Conservation (phyloP, 192 early-diverging fungal genomes). For the Thamnidium elegans region DNA sequence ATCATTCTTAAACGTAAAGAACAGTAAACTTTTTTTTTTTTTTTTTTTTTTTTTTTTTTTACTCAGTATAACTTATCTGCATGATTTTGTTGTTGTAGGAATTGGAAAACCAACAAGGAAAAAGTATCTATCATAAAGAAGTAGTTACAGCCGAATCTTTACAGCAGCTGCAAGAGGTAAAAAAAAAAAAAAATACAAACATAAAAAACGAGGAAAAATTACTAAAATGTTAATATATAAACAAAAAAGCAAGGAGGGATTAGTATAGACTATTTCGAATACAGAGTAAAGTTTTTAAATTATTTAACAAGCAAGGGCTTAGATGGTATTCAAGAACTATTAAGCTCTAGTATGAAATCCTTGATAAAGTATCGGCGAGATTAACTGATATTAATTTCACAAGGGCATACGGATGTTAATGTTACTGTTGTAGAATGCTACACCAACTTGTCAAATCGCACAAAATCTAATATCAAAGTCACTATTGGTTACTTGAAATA, state of each 20-base stretch:
- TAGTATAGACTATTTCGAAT: slow-evolving; percentile 36
- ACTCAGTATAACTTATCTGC: too few relatives aligned
- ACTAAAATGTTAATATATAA: too few relatives aligned
- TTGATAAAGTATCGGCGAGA: slow-evolving; percentile 8
- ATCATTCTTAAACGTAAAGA: slow-evolving; percentile 36
- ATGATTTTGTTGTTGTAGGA: too few relatives aligned
- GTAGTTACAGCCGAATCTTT: too few relatives aligned
- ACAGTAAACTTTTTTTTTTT: not conserved
- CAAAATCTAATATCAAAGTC: not conserved
- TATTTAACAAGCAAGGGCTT: slow-evolving; percentile 36
- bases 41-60: too few relatives aligned
- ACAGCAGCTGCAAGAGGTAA: too few relatives aligned
- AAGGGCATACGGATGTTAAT: not conserved
- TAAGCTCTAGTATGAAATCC: slow-evolving; percentile 25
- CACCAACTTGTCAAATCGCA: slow-evolving; percentile 1
- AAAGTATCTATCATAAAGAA: too few relatives aligned
- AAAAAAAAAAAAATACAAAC: too few relatives aligned
- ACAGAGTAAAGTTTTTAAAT: slow-evolving; percentile 39
- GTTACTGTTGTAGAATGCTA: not conserved
- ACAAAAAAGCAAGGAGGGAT: slow-evolving; percentile 29
- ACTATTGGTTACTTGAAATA: slow-evolving; percentile 3
- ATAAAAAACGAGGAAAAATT: too few relatives aligned
- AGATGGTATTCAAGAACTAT: slow-evolving; percentile 34
- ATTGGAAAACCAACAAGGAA: too few relatives aligned
- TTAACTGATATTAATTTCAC: too few relatives aligned